These are phyloP conservation scores for Pseudogymnoascus sp. DNA, from an alignment of 2,329 filamentous ascomycete genomes.

Conservation along the genomic window DNA sequence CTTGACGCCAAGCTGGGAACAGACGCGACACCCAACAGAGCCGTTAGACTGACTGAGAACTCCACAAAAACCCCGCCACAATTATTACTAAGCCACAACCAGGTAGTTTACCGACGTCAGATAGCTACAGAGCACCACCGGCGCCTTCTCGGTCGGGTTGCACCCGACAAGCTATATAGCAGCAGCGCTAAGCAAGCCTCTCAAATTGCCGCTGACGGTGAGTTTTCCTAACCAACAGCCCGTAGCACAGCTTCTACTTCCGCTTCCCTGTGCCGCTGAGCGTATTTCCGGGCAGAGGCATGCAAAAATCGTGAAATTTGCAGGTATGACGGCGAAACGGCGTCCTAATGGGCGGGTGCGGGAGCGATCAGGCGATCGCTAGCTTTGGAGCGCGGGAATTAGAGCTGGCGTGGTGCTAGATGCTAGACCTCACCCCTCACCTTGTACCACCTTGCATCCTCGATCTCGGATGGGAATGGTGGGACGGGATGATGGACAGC, in stretches of 20 bases:
- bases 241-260: not conserved
- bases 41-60: not conserved
- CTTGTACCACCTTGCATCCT: not conserved
- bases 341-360: constrained; percentile 1
- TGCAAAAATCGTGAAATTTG: not conserved
- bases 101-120: not conserved
- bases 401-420: not conserved
- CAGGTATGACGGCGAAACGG: not conserved
- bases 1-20: not conserved
- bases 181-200: not conserved
- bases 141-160: not conserved
- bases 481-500: not conserved
- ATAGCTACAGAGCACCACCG: not conserved
- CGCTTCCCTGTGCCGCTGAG: not conserved
- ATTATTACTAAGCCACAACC: not conserved
- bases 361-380: constrained; percentile 7
- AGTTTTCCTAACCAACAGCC: not conserved
- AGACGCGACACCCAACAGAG: not conserved
- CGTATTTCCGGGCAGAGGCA: not conserved
- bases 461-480: not conserved
- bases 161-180: not conserved
- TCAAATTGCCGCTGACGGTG: not conserved
- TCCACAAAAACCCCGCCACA: not conserved
- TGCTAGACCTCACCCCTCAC: not conserved
- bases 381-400: not conserved